Evolutionary conservation across 768 basidiomycete species (phyloP).

Genomic region (Suillus ampliporus): DNA sequence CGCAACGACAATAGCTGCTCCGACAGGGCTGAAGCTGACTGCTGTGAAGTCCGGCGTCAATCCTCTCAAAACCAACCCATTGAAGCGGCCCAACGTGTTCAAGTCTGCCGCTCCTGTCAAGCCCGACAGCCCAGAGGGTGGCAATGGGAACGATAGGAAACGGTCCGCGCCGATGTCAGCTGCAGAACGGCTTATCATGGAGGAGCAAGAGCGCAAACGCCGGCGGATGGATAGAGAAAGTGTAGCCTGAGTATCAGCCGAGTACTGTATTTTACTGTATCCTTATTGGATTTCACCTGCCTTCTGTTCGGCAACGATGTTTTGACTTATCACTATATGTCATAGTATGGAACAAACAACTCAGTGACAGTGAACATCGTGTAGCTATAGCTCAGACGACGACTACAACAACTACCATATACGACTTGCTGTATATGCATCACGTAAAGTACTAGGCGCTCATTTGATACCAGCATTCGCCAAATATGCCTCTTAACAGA

Average conservation of each 20-base stretch:
- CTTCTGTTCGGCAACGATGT: background rate
- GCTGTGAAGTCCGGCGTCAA: conserved; percentile 49
- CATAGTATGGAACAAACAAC: too few species aligned
- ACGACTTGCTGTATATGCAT: too few species aligned
- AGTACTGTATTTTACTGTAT: conserved; percentile 13
- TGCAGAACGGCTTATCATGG: conserved; percentile 84
- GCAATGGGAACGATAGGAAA: conserved; percentile 59
- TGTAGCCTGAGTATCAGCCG: conserved; percentile 14
- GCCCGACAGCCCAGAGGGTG: conserved; percentile 34
- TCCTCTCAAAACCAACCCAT: conserved; percentile 67
- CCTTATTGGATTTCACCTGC: conserved; percentile 13
- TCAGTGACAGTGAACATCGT: background rate
- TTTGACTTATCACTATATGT: background rate
- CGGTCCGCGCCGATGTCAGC: conserved; percentile 73
- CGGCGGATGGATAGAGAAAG: conserved; percentile 68
- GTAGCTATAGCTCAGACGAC: background rate
- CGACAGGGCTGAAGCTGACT: conserved; percentile 63
- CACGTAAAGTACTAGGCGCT: background rate
- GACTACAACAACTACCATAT: background rate
- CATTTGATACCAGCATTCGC: background rate
- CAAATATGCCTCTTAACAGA: background rate
- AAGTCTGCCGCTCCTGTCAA: conserved; percentile 53
- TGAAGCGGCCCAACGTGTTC: conserved; percentile 79
- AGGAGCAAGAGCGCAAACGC: conserved; percentile 91
- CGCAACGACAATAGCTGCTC: conserved; percentile 37